Conservation (phyloP, 768 basidiomycete species). For the Coprinopsis cinerea region DNA sequence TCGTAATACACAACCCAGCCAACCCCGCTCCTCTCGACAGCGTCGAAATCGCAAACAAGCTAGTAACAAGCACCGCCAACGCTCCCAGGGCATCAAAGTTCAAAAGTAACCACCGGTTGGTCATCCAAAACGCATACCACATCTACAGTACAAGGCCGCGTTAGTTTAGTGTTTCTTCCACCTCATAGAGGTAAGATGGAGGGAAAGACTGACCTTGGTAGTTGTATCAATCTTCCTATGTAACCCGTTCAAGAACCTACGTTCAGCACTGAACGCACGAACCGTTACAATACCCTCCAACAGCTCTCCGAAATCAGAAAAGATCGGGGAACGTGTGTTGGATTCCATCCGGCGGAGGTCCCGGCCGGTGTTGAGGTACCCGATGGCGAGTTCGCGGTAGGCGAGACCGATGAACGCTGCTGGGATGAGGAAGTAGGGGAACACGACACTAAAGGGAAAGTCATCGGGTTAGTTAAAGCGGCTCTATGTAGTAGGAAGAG, state of each 20-base stretch:
- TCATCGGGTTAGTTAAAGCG: too few species aligned
- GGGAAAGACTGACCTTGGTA: slow-evolving; percentile 47
- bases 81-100: slow-evolving; percentile 80
- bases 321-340: slow-evolving; percentile 79
- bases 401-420: slow-evolving; percentile 66
- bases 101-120: slow-evolving; percentile 77
- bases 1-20: slow-evolving; percentile 72
- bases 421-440: slow-evolving; percentile 80
- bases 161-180: neutral
- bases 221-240: slow-evolving; percentile 71
- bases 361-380: slow-evolving; percentile 74
- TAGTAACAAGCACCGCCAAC: slow-evolving; percentile 67
- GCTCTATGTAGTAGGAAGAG: too few species aligned
- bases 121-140: slow-evolving; percentile 91
- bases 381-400: slow-evolving; percentile 65
- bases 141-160: slow-evolving; percentile 38
- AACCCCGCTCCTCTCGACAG: slow-evolving; percentile 49
- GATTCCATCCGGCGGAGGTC: slow-evolving; percentile 90
- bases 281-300: slow-evolving; percentile 91
- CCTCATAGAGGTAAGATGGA: neutral
- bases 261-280: slow-evolving; percentile 82
- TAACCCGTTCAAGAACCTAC: slow-evolving; percentile 67
- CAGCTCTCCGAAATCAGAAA: slow-evolving; percentile 76
- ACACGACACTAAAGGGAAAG: slow-evolving; percentile 46
- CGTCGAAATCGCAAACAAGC: slow-evolving; percentile 66